These are phyloP conservation scores for Nakazawaea laoshanensis DNA, from an alignment of 805 yeast genomes.

Conservation along the genomic window DNA sequence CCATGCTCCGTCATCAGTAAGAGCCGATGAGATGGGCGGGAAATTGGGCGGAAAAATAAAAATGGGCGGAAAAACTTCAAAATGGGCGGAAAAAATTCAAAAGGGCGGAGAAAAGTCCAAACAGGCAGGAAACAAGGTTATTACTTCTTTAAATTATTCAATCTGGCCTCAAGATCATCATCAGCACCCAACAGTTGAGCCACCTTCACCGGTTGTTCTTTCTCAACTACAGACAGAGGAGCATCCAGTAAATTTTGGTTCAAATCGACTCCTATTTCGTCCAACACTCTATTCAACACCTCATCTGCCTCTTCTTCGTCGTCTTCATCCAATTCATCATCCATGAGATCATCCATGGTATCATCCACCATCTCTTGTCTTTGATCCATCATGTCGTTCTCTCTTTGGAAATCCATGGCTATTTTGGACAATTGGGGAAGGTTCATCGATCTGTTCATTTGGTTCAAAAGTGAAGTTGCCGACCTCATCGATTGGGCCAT, in stretches of 20 bases:
- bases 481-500: slow-evolving; percentile 94
- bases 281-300: slow-evolving; percentile 83
- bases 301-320: slow-evolving; percentile 84
- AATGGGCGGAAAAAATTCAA: neutral
- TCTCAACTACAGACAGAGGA: slow-evolving; percentile 21
- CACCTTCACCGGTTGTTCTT: slow-evolving; percentile 46
- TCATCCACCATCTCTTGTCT: slow-evolving; percentile 99
- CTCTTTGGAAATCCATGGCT: slow-evolving; percentile 91
- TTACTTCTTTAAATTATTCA: slow-evolving; percentile 67
- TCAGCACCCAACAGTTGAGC: slow-evolving; percentile 39
- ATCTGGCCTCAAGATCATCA: slow-evolving; percentile 83
- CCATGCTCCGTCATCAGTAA: neutral
- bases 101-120: neutral
- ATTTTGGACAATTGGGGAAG: slow-evolving; percentile 81
- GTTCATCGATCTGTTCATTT: slow-evolving; percentile 88
- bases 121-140: neutral
- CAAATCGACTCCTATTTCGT: slow-evolving; percentile 91
- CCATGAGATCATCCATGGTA: slow-evolving; percentile 95
- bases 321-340: slow-evolving; percentile 75
- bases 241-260: slow-evolving; percentile 38
- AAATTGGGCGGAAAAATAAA: neutral
- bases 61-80: neutral
- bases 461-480: slow-evolving; percentile 75
- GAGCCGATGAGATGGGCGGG: neutral
- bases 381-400: slow-evolving; percentile 96